Conservation (phyloP, 2,329 filamentous ascomycete species). For the Verticillium zaregamsianum region DNA sequence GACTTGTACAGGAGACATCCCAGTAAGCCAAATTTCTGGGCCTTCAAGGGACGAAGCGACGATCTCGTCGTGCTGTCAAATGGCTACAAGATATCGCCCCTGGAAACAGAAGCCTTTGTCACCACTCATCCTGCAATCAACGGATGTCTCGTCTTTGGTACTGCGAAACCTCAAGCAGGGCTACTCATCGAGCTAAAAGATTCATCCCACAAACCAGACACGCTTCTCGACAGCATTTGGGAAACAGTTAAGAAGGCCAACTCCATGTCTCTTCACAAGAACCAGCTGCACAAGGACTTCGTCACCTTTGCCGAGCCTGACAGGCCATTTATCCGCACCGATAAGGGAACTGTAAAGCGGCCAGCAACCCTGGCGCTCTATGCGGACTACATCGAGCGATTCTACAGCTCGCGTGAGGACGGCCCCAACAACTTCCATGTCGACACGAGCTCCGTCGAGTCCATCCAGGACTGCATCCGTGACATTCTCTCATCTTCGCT, state of each 20-base stretch:
- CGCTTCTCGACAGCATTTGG: conserved; percentile 40
- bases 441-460: conserved; percentile 17
- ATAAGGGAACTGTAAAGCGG: conserved; percentile 41
- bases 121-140: conserved; percentile 19
- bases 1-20: conserved; percentile 24
- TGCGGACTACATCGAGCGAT: conserved; percentile 37
- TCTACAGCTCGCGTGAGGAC: conserved; percentile 29
- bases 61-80: conserved; percentile 25
- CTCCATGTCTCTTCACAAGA: conserved; percentile 30
- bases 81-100: conserved; percentile 24
- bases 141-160: conserved; percentile 21
- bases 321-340: conserved; percentile 39
- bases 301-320: conserved; percentile 33
- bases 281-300: conserved; percentile 34
- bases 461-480: conserved; percentile 14
- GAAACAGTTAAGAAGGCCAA: conserved; percentile 38
- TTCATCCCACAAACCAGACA: conserved; percentile 12
- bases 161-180: conserved; percentile 20
- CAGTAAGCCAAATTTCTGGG: conserved; percentile 21
- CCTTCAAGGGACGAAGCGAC: conserved; percentile 23
- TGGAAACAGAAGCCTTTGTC: conserved; percentile 23
- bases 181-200: conserved; percentile 23
- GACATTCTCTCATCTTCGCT: conserved; percentile 15
- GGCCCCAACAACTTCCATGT: conserved; percentile 11
- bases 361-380: conserved; percentile 34